Evolutionary conservation across 441 rosid genomes (phyloP), one percentile per base, ranked within the genome.

Genomic region (Caryocar brasiliense): DNA sequence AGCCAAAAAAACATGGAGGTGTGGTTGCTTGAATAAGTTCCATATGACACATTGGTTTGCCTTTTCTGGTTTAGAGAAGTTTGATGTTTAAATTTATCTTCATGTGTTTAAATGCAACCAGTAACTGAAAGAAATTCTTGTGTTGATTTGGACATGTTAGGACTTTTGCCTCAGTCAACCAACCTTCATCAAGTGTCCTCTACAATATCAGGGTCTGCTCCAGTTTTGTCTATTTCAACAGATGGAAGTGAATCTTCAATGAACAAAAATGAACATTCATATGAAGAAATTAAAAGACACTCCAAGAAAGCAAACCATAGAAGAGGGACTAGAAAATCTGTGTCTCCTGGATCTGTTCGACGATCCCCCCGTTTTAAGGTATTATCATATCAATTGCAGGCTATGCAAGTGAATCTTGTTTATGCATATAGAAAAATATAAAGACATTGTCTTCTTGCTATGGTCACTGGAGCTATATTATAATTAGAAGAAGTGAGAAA

Each of bases 291-390:
- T 32, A 58, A 55, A 36, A 64, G 62, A 47, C 70, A 64, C 40
- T 50, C 58, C 11, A 75, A 73, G 43, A 72, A 66, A 60, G 56
- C 65, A 65, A 54, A 68, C 55, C 64, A 7, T 39, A 61, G 68
- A 62, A 67, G 55, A 61, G 63, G 48, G 32, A 32, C 41, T 27
- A 60, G 36, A 39, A 51, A 35, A 39, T 58, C 48, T 18, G n/a
- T 40, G 7, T 81, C 91, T 39, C 85, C 89, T 51, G 62, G 29
- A 40, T 76, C 94, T 30, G 66, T 64, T 59, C 86, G 82, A 7
- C 67, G 79, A 4, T 79, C 92, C 45, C 64, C 93, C 54, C 88
- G 85, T 33, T 41, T 72, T 27, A 73, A 72, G 90, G 93, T 75
- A 71, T 42, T 14, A 0, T 53, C 21, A 22, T 32, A 47, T 56